Evolutionary conservation across 177 flowering plant species (phyloP).

Genomic region (Vitis hybrid): DNA sequence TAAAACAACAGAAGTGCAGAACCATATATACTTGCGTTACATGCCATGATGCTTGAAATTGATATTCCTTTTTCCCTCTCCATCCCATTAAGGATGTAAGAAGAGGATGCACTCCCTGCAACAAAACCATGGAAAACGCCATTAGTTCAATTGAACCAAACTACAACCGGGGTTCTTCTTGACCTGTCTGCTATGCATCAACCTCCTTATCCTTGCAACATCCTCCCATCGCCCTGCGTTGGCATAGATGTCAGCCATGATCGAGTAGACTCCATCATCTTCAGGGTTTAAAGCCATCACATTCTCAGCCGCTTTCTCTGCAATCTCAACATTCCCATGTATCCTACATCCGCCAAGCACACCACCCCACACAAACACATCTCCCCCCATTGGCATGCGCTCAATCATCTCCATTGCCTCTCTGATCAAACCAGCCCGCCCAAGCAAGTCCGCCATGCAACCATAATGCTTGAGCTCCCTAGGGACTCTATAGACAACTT

Average conservation of each 20-base stretch:
- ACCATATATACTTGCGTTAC: not conserved
- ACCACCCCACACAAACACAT: slow-evolving; percentile 77
- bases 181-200: slow-evolving; percentile 35
- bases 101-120: slow-evolving; percentile 60
- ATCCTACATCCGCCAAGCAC: slow-evolving; percentile 78
- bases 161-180: slow-evolving; percentile 64
- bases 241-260: slow-evolving; percentile 70
- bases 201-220: slow-evolving; percentile 47
- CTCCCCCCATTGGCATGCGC: slow-evolving; percentile 57
- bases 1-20: no score
- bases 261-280: slow-evolving; percentile 72
- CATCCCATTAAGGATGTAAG: no score
- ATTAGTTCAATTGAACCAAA: slow-evolving; percentile 38
- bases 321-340: slow-evolving; percentile 67
- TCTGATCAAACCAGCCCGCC: slow-evolving; percentile 67
- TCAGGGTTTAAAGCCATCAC: slow-evolving; percentile 60
- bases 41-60: slow-evolving; percentile 4
- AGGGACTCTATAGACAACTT: slow-evolving; percentile 41
- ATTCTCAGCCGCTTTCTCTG: slow-evolving; percentile 63
- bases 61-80: not conserved
- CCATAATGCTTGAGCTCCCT: slow-evolving; percentile 80
- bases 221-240: slow-evolving; percentile 65
- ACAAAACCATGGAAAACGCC: slow-evolving; percentile 56
- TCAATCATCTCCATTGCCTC: slow-evolving; percentile 67
- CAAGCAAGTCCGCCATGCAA: slow-evolving; percentile 88